Base-by-base conservation (phyloP, 2,329 filamentous ascomycete genomes). In the Diaporthe helianthi region DNA sequence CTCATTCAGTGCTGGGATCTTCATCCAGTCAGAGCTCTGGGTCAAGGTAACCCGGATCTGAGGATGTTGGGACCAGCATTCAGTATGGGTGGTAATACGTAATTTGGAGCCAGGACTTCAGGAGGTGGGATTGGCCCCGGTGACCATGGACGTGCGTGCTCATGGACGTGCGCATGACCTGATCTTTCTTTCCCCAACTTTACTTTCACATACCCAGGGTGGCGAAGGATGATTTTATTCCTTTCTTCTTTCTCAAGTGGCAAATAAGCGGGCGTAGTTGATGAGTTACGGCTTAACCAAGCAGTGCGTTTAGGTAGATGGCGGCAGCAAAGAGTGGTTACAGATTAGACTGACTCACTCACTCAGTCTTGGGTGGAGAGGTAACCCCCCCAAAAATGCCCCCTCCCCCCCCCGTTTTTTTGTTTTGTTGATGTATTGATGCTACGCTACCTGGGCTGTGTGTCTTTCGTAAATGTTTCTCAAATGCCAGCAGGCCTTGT, bases 1-100 rank as follows among this genome's bases (percentile, higher is more conserved):
- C 31, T 75, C 75, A 24, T 70, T 71, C 65, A 74, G 69, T 31
- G 75, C 75, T n/a, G 75, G 75, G 49, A 76, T 76, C 64, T 76
- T 76, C 54, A 73, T 76, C 69, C 75, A 76, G 72, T 75, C 74
- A 29, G 72, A 72, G n/a, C 71, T 76, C 19, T 71, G 69, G 24
- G 74, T 74, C 53, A 77, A 75, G 69, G 73, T 78, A 24, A 77
- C 73, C 41, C 72, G 74, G 49, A 69, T 64, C 31, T 70, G 55
- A 58, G n/a, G 36, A 44, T 19, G 13, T 22, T 19, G 17, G 29
- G 26, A 7, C 15, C 53, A 41, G 26, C 12, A 46, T 1, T n/a
- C 6, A 24, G 12, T n/a, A 17, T 47, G 29, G 17, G 33, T 26
- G 41, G 29, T 1, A 15, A 26, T 15, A 36, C n/a, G 51, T n/a